These are phyloP conservation scores for Boeremia exigua DNA, from an alignment of 2,329 filamentous ascomycete species.

Conservation along the genomic window DNA sequence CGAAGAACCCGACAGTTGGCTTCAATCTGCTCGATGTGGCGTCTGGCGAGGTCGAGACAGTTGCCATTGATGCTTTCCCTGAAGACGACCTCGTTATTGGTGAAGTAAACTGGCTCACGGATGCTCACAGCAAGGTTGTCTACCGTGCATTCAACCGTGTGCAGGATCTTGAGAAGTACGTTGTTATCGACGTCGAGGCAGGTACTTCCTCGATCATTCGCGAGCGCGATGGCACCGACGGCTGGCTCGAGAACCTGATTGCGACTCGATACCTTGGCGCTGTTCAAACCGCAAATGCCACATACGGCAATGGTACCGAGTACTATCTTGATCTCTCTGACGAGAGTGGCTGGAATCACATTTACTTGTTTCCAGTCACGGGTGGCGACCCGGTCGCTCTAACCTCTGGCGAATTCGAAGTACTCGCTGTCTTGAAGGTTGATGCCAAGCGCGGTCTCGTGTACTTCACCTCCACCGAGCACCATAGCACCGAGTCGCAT, in stretches of 20 bases:
- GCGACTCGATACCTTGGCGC: conserved; percentile 63
- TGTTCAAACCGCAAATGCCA: conserved; percentile 37
- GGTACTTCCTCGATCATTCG: conserved; percentile 57
- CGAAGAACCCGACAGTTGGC: conserved; percentile 69
- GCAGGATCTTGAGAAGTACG: conserved; percentile 68
- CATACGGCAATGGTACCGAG: conserved; percentile 47
- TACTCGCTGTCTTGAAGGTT: conserved; percentile 64
- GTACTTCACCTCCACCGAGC: conserved; percentile 70
- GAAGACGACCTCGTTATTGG: conserved; percentile 69
- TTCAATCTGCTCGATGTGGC: conserved; percentile 65
- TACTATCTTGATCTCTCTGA: conserved; percentile 74
- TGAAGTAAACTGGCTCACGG: conserved; percentile 71
- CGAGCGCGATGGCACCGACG: conserved; percentile 63
- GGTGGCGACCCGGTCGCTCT: conserved; percentile 63
- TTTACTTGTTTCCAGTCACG: conserved; percentile 68
- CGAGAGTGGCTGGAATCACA: conserved; percentile 68
- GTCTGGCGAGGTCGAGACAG: conserved; percentile 51
- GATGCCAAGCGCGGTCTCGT: conserved; percentile 63
- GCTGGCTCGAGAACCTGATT: conserved; percentile 68
- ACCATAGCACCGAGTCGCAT: conserved; percentile 71
- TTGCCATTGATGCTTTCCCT: conserved; percentile 64
- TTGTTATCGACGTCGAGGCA: conserved; percentile 63
- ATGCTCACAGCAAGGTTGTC: conserved; percentile 64
- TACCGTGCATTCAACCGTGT: conserved; percentile 73
- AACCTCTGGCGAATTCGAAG: conserved; percentile 72